Evolutionary conservation across 2,329 filamentous ascomycete species (phyloP).

Genomic region (Sclerotinia minor): DNA sequence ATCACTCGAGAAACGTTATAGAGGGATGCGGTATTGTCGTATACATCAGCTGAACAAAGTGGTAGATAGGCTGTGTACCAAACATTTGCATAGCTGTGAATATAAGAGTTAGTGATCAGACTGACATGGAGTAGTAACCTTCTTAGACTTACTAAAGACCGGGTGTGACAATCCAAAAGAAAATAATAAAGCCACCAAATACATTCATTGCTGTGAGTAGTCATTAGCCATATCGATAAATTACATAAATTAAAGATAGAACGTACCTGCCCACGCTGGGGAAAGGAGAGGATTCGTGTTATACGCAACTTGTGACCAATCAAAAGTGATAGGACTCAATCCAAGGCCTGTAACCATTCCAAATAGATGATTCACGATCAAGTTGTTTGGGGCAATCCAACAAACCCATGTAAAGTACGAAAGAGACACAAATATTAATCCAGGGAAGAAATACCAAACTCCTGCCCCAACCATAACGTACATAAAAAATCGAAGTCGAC

Average conservation of each 20-base stretch:
- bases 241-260: not conserved
- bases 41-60: constrained; percentile 68
- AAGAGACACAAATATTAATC: constrained; percentile 65
- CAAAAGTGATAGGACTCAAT: constrained; percentile 57
- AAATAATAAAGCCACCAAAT: constrained; percentile 63
- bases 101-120: not conserved
- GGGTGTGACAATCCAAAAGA: constrained; percentile 60
- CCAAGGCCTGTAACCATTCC: constrained; percentile 53
- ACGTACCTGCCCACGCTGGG: constrained; percentile 58
- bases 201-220: constrained; percentile 63
- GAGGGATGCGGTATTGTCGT: constrained; percentile 67
- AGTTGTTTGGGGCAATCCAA: constrained; percentile 68
- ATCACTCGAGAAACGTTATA: constrained; percentile 68
- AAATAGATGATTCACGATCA: constrained; percentile 70
- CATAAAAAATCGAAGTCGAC: constrained; percentile 43
- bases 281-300: constrained; percentile 46
- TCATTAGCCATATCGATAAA: not conserved
- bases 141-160: constrained; percentile 51
- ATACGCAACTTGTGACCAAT: constrained; percentile 66
- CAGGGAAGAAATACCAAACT: constrained; percentile 55
- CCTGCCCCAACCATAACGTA: constrained; percentile 47
- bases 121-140: no score
- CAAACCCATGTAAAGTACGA: constrained; percentile 70
- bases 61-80: constrained; percentile 67
- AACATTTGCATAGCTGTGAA: constrained; percentile 53